Evolutionary conservation across 352 stramenopile genomes (phyloP), one percentile per base, ranked within the genome.

Genomic region (Globisporangium nagaii): DNA sequence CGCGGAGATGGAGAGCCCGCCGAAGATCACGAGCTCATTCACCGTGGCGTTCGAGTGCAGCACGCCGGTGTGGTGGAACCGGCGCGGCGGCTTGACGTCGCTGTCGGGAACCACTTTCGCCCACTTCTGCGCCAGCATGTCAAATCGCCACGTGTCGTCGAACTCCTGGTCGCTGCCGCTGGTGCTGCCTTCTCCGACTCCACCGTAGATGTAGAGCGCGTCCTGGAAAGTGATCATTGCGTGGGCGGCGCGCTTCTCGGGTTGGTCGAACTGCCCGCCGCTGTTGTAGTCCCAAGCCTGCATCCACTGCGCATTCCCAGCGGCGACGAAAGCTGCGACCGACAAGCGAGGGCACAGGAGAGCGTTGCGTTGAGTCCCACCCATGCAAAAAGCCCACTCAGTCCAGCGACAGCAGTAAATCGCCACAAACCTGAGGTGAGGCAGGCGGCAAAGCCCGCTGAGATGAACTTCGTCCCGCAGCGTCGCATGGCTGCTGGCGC

Each of bases 61-160:
- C 15, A 64, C 51, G 3, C 72, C 69, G 11, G 70, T 46, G 35
- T 77, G 65, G 31, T 84, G 74, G 41, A 81, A 83, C 1, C 71
- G 64, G 12, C 70, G 73, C 20, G 53, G 56, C 11, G 72, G 74
- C 41, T 67, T 40, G 0, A 51, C 11, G 13, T 53, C 62, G 15
- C 51, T 20, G 0, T 58, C 60, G 5, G 62, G 44, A 17, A 56
- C 53, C 5, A 82, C 11, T 28, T 74, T 58, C 0, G 62, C 40
- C 72, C 74, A 85, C 44, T 57, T 53, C n/a, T 62, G 60, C 0
- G 35, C 39, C 13, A 65, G 37, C 25, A 83, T 47, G 31, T 85
- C 70, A 37, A 86, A 84, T 11, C 62, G 59, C 80, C 80, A 91
- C n/a, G 80, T 88, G 53, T 91, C 80, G n/a, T 79, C 75, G 30